Conservation (phyloP, 805 yeast genomes). For the Candida maris region DNA sequence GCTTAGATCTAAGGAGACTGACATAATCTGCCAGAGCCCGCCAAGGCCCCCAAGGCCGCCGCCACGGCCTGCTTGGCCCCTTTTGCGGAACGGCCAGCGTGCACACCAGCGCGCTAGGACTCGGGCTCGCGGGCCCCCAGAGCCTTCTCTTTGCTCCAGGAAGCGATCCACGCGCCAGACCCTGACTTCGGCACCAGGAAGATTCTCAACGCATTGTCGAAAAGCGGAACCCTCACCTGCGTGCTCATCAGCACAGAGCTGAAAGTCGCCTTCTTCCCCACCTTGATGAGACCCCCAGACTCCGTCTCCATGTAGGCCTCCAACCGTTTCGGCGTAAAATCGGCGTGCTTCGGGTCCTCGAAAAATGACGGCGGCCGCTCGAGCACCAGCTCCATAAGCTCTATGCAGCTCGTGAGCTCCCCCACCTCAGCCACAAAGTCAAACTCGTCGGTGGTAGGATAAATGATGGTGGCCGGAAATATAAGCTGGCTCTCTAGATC, state of each 20-base stretch:
- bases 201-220: conserved; percentile 68
- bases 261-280: conserved; percentile 72
- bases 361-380: conserved; percentile 71
- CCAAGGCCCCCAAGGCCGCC: too few species aligned
- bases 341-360: conserved; percentile 53
- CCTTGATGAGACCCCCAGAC: conserved; percentile 79
- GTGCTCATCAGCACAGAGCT: conserved; percentile 60
- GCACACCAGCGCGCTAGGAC: too few species aligned
- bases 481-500: conserved; percentile 75
- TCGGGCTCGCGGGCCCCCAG: conserved; percentile 40
- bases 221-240: conserved; percentile 66
- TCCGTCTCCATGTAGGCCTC: conserved; percentile 80
- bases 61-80: too few species aligned
- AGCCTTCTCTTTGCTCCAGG: conserved; percentile 63
- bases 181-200: conserved; percentile 77
- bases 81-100: too few species aligned
- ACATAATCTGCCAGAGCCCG: too few species aligned
- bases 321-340: conserved; percentile 56
- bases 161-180: conserved; percentile 58
- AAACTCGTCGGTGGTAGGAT: conserved; percentile 80
- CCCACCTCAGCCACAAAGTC: conserved; percentile 76
- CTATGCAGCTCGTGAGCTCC: conserved; percentile 65
- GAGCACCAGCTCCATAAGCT: conserved; percentile 55
- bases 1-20: too few species aligned
- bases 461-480: conserved; percentile 77